Evolutionary conservation across 108 stramenopile genomes (phyloP), one percentile per base, ranked within the genome.

Genomic region (Stephanodiscus triporus): DNA sequence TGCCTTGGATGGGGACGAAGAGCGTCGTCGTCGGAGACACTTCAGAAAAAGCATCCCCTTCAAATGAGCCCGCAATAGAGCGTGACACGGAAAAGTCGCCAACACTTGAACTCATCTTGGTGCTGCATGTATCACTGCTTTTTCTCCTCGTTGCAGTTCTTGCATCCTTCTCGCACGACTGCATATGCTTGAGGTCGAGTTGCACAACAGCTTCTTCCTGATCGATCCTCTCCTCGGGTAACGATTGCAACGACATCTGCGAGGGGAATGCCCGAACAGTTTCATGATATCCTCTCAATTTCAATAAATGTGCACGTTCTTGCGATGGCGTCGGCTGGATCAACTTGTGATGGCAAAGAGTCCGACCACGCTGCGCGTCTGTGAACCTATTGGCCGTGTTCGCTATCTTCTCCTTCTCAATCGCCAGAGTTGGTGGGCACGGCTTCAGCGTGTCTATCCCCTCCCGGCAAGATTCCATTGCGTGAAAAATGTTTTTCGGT

Each of bases 291-390:
- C 51, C 23, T 19, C n/a, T 53, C 51, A 53, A 53, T 20, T 20
- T 53, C 3, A 4, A 10, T 36, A 68, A 40, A 64, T 71, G 76
- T 7, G 51, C 40, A 42, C 53, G 48, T 54, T 77, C 76, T 71
- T 77, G 70, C 9, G 63, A 66, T 10, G 65, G 51, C 9, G 76
- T 64, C 4, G 76, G 76, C 22, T 77, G 76, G 6, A 63, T 19
- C 17, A 77, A 29, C 32, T 42, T 70, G 40, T 71, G 76, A 56
- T 77, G 76, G 16, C 70, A 64, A 22, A 77, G 70, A 4, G 76
- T 77, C 26, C 76, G 69, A 64, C 53, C 11, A 27, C 63, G 63
- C 58, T 74, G 64, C 4, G 63, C 55, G 17, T 74, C 56, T 20
- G 64, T 47, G 64, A 65, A 74, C 66, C 64, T 42, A 29, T 74